Evolutionary conservation across 2,329 filamentous ascomycete species (phyloP), one percentile per base, ranked within the genome.

Genomic region (Coniochaeta ligniaria): DNA sequence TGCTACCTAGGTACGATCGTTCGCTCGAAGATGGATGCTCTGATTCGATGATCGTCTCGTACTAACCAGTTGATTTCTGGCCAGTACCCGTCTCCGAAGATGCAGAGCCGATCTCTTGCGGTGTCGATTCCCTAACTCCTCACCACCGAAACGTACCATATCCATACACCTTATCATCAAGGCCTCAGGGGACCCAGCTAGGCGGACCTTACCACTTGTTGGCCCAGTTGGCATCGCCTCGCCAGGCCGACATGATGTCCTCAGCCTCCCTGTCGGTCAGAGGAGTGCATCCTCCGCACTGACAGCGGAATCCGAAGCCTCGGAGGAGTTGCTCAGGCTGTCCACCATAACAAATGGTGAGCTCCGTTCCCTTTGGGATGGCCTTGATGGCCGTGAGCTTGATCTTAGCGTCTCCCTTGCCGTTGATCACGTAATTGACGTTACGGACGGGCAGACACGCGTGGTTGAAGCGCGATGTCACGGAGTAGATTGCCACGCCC

Each of bases 381-480:
- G 74, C 68, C 2, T 65, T 68, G 9, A 66, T 67, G 2, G 79
- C 26, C 14, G 47, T 52, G 47, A 52, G 24, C 16, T 24, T 31
- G 47, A 52, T 52, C 33, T 57, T 57, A 1, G 28, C 54, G 31
- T 35, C 54, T 5, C 31, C 28, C 26, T 12, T 38, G 28, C n/a
- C 9, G n/a, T 57, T n/a, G 54, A 57, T 57, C n/a, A 20, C 31
- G n/a, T 57, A 57, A 9, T 22, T 57, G 14, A 57, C 54, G 31
- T 57, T 57, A 3, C 54, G 68, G 3, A 65, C 68, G 0, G 76
- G 73, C 1, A 64, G 61, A 66, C 84, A 87, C 0, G 82, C 78
- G 66, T 87, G 84, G 66, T 87, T 87, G 71, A 87, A 85, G 2
- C 83, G 75, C 0, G 82, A 79, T 0, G 78, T 80, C 6, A 82